Evolutionary conservation across 192 early-diverging fungal species (phyloP).

Genomic region (Podila verticillata): DNA sequence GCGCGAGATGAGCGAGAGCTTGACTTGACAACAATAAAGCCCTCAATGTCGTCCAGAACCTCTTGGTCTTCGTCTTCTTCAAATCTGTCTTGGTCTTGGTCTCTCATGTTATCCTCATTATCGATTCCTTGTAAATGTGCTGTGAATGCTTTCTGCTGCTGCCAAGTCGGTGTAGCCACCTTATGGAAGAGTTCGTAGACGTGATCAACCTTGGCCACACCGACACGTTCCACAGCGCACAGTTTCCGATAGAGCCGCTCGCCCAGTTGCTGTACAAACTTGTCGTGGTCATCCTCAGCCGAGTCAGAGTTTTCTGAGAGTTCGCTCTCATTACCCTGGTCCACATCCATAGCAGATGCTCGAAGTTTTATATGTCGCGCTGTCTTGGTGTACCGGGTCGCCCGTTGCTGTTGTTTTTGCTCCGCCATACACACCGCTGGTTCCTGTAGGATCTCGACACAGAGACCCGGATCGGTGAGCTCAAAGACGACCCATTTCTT

Average conservation of each 20-base stretch:
- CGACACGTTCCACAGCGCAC: constrained; percentile 46
- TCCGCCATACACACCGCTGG: constrained; percentile 25
- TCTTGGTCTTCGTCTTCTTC: neutral
- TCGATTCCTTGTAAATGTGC: neutral
- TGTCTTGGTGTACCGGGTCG: too few species aligned
- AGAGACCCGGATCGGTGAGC: constrained; percentile 30
- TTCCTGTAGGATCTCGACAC: constrained; percentile 35
- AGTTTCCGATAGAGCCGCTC: constrained; percentile 39
- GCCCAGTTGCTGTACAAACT: constrained; percentile 17
- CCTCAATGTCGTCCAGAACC: constrained; percentile 24
- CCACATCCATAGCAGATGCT: constrained; percentile 4
- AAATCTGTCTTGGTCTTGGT: neutral
- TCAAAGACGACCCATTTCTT: constrained; percentile 49
- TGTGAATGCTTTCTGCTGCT: constrained; percentile 33
- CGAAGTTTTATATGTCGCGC: too few species aligned
- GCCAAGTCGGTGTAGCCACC: constrained; percentile 39
- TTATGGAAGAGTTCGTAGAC: constrained; percentile 40
- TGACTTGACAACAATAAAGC: neutral
- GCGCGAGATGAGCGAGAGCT: neutral
- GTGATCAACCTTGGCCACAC: constrained; percentile 46
- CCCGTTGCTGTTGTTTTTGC: neutral
- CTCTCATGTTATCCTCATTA: constrained; percentile 5
- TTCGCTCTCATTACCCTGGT: neutral
- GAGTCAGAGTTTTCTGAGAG: neutral
- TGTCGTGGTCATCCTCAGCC: constrained; percentile 32